These are phyloP conservation scores for Candida methanosorbosa DNA, from an alignment of 805 yeast genomes.

Conservation along the genomic window DNA sequence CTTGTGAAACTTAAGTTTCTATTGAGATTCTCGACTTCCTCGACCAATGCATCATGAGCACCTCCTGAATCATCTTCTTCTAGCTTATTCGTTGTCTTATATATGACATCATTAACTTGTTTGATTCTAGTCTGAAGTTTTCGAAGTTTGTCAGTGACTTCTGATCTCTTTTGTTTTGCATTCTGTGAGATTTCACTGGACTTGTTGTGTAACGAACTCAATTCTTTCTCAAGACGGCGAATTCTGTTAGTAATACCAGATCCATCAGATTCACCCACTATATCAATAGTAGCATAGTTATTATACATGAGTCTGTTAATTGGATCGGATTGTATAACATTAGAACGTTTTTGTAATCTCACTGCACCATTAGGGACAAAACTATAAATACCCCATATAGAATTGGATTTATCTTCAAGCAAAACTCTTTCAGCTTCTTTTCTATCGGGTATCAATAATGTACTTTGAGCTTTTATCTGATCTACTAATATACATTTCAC, in stretches of 20 bases:
- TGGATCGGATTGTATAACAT: slow-evolving; percentile 23
- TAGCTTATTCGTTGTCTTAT: slow-evolving; percentile 28
- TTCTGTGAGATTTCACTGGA: slow-evolving; percentile 4
- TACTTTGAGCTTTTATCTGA: slow-evolving; percentile 46
- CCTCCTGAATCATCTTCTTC: slow-evolving; percentile 38
- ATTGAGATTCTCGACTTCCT: background rate
- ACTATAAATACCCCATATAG: slow-evolving; percentile 15
- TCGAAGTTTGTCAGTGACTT: slow-evolving; percentile 6
- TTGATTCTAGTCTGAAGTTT: slow-evolving; percentile 7
- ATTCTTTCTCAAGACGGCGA: slow-evolving; percentile 5
- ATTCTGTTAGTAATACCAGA: background rate
- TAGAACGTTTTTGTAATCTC: slow-evolving; percentile 18
- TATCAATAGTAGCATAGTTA: background rate
- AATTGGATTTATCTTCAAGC: slow-evolving; percentile 16
- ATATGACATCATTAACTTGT: slow-evolving; percentile 17
- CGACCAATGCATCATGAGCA: slow-evolving; percentile 17
- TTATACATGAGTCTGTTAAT: slow-evolving; percentile 3
- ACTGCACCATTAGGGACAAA: slow-evolving; percentile 14
- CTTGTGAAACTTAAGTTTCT: background rate
- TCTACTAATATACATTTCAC: slow-evolving; percentile 61
- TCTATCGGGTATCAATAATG: slow-evolving; percentile 43
- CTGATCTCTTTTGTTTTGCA: no score
- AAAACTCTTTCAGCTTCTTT: slow-evolving; percentile 40
- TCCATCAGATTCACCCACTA: background rate
- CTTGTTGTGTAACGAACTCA: no score